Evolutionary conservation across 345 rosid species (phyloP).

Genomic region (Rhodomyrtus tomentosa): DNA sequence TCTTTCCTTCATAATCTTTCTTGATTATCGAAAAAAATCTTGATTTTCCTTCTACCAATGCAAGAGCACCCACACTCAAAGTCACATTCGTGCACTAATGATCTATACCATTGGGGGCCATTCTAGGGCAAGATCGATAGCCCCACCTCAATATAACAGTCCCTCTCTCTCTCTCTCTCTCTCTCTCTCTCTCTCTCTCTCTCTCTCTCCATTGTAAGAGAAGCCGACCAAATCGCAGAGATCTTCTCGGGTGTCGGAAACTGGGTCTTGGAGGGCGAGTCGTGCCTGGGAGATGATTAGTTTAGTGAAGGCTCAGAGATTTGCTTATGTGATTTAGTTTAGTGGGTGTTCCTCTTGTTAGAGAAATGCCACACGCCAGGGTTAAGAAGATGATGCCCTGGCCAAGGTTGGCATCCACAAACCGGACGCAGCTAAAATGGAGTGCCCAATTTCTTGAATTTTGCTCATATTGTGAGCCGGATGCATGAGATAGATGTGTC

Average conservation of each 20-base stretch:
- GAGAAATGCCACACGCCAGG: background rate
- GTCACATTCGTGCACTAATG: background rate
- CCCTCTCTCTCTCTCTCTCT: background rate
- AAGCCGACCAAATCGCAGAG: slow-evolving; percentile 38
- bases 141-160: background rate
- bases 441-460: background rate
- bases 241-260: slow-evolving; percentile 12
- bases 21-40: background rate
- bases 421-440: background rate
- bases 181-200: too few relatives aligned
- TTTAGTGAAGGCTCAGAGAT: background rate
- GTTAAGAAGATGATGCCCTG: background rate
- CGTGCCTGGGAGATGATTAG: background rate
- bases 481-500: background rate
- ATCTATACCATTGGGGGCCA: background rate
- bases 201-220: background rate
- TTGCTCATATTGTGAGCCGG: background rate
- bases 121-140: background rate
- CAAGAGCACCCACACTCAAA: background rate
- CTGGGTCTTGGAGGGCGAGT: background rate
- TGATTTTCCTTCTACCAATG: background rate
- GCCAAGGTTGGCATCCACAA: background rate
- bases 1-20: background rate
- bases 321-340: background rate
- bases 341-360: background rate